Evolutionary conservation across 2,329 filamentous ascomycete genomes (phyloP).

Genomic region (Talaromyces sp.): DNA sequence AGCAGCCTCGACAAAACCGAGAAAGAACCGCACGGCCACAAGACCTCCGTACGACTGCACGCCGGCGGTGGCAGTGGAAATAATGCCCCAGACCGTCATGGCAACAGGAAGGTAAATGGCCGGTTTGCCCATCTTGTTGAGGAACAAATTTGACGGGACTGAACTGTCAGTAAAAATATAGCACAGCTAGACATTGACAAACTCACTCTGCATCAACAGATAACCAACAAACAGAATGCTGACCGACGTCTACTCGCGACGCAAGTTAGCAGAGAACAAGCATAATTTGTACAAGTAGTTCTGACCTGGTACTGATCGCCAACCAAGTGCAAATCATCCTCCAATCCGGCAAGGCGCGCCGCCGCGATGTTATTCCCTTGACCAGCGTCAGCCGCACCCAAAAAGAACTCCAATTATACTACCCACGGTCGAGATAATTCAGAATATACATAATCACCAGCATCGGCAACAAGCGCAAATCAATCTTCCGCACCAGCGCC

Average conservation of each 20-base stretch:
- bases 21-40: conserved; percentile 26
- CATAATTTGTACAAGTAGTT: neutral
- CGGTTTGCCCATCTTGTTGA: neutral
- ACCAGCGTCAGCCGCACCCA: neutral
- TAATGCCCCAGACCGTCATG: conserved; percentile 4
- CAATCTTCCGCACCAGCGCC: conserved; percentile 1
- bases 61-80: conserved; percentile 1
- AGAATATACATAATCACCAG: conserved; percentile 8
- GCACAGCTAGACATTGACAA: neutral
- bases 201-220: neutral
- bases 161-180: neutral
- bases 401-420: neutral
- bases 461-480: neutral
- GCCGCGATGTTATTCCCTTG: conserved; percentile 6
- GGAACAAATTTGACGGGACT: conserved; percentile 10
- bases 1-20: conserved; percentile 59
- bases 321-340: conserved; percentile 1
- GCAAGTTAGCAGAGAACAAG: neutral
- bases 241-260: neutral
- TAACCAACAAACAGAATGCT: conserved; percentile 7
- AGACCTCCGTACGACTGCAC: neutral
- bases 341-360: neutral
- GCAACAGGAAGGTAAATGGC: neutral
- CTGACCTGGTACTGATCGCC: conserved; percentile 1
- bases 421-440: conserved; percentile 5